A percentile compares a stretch with the other conserved stretches of the same genome.
These are phyloP conservation scores for Rhizopogon rudus DNA, from an alignment of 768 basidiomycete species.

Conservation along the genomic window DNA sequence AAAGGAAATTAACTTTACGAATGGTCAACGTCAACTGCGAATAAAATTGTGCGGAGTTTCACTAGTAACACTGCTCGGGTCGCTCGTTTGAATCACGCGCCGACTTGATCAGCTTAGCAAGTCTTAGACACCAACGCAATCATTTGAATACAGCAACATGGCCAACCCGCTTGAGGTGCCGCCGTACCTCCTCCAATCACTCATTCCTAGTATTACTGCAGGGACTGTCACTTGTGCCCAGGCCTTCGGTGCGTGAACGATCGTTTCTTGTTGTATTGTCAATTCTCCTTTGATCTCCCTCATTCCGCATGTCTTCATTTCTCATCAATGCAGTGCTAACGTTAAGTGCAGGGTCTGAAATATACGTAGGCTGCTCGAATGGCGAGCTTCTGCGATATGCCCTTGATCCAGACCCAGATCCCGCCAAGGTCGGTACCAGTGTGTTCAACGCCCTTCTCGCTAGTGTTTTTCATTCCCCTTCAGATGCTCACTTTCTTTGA, in stretches of 20 bases:
- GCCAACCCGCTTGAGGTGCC: slow-evolving; percentile 45
- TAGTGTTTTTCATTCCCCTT: not conserved
- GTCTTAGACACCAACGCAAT: slow-evolving; percentile 10
- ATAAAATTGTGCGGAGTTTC: too few species aligned
- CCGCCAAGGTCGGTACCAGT: slow-evolving; percentile 36
- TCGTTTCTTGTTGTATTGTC: too few species aligned
- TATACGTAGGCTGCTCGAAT: slow-evolving; percentile 83
- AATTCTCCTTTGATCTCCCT: too few species aligned
- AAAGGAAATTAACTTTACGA: too few species aligned
- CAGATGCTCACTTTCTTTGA: not conserved
- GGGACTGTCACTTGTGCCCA: slow-evolving; percentile 40
- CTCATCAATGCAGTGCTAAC: not conserved
- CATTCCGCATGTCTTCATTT: too few species aligned
- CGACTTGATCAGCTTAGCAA: slow-evolving; percentile 19
- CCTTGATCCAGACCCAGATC: slow-evolving; percentile 49
- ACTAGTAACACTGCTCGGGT: too few species aligned
- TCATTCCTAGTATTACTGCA: slow-evolving; percentile 33
- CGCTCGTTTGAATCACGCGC: too few species aligned
- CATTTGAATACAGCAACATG: slow-evolving; percentile 16
- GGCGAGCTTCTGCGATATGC: slow-evolving; percentile 81
- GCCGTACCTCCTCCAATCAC: slow-evolving; percentile 53
- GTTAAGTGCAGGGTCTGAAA: slow-evolving; percentile 59
- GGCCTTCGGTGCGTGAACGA: slow-evolving; percentile 44
- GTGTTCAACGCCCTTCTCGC: not conserved
- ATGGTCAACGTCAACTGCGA: too few species aligned